phyloP scores from a whole-genome alignment of 805 yeast genomes.

The Saccharomycopsis microspora region DNA sequence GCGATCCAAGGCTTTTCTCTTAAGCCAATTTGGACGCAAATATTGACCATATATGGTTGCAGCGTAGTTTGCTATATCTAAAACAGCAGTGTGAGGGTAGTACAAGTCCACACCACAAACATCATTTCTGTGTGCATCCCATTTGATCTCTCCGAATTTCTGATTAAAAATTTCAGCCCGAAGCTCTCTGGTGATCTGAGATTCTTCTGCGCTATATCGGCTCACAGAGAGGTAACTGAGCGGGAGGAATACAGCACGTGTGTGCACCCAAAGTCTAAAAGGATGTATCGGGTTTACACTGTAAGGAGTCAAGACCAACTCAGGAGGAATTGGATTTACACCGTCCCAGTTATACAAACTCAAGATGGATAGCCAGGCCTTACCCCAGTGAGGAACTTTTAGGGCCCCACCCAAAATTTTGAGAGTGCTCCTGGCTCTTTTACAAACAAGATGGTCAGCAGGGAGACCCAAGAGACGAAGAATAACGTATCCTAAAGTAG shows the following conservation, averaged over 20 bases:
- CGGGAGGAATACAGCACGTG: conserved; percentile 83
- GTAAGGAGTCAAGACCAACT: conserved; percentile 82
- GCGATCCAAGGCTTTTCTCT: conserved; percentile 35
- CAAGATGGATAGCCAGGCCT: conserved; percentile 74
- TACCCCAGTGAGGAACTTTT: conserved; percentile 95
- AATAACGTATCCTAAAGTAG: conserved; percentile 75
- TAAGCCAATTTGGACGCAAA: conserved; percentile 68
- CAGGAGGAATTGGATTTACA: conserved; percentile 97
- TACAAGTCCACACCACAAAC: conserved; percentile 90
- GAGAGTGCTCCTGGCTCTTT: conserved; percentile 62
- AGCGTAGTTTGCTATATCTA: conserved; percentile 17
- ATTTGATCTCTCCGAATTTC: conserved; percentile 59
- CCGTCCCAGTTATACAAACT: conserved; percentile 91
- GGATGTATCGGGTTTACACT: conserved; percentile 71
- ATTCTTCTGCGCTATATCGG: conserved; percentile 42
- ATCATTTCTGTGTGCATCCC: conserved; percentile 59
- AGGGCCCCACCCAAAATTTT: conserved; percentile 78
- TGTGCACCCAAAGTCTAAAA: conserved; percentile 98
- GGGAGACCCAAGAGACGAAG: conserved; percentile 71
- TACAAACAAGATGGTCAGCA: conserved; percentile 64
- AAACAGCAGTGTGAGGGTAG: conserved; percentile 43
- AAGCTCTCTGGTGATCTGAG: conserved; percentile 52
- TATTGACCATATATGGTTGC: conserved; percentile 57
- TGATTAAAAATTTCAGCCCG: conserved; percentile 64
- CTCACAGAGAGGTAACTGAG: conserved; percentile 68